Evolutionary conservation across 2,329 filamentous ascomycete species (phyloP), one percentile per base, ranked within the genome.

Genomic region (Ramichloridium luteum): DNA sequence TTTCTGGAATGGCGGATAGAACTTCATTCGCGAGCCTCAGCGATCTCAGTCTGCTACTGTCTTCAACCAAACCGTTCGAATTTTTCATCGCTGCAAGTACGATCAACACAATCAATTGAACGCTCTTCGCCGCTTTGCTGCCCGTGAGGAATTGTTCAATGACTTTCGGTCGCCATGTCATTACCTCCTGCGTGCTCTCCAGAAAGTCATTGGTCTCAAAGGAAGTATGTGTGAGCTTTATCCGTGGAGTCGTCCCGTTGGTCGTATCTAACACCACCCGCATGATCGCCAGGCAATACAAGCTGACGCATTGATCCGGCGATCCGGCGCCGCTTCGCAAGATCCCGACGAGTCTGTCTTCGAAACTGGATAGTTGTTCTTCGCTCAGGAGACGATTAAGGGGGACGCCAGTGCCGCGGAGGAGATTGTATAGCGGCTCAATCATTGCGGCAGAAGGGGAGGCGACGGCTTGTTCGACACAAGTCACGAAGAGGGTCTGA

Each of bases 221-320:
- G 15, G 44, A 47, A 31, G 43, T 47, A n/a, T 32, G 28, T 1
- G 43, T 45, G 11, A 40, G 30, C n/a, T 34, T 28, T 9, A 37
- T 39, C 4, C 44, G 34, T 2, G 46, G 41, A 8, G 8, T 8
- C 8, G n/a, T 8, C 8, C n/a, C 20, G n/a, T 8, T 8, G 8
- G 8, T n/a, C n/a, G 20, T 23, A 6, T 49, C 45, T 2, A 41
- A 28, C 22, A 54, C 44, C 6, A 45, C 39, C 12, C 50, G 48
- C 48, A 58, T 55, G 36, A 58, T 55, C 0, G 50, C 49, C 11
- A 60, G 40, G 35, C 56, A 58, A 30, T 55, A 47, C 6, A 60
- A 39, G 9, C 44, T 49, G 6, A 56, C 34, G 26, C 47, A 48
- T 16, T 54, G 46, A 23, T 55, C 49, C 20, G 44, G 16, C 4